Base-by-base conservation (phyloP, 225 moss, liverwort and hornwort species). In the Ulota crispa region DNA sequence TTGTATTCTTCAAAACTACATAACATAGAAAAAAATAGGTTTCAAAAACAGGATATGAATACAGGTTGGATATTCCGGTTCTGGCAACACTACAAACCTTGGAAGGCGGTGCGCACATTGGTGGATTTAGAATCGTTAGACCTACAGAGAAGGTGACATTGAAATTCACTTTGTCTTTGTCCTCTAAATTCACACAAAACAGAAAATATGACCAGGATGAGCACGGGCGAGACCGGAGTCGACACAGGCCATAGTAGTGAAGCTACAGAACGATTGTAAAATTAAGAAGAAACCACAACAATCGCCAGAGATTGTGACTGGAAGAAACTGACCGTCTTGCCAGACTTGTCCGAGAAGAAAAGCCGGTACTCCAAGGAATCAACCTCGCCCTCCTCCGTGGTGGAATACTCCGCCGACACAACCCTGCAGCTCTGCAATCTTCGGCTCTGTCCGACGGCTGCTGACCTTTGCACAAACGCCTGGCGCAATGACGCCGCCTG, bases 291-390 rank as follows among this genome's bases (percentile, higher is more conserved):
- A 4, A 56, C 13, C 2, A 24, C 32, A 63, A 30, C 31, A 31
- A 31, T 63, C 63, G 16, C 53, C 20, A n/a, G 36, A 12, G 57
- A 68, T 16, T 56, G 42, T 34, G 55, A 24, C 27, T 39, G 14
- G 9, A 21, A 9, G n/a, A 66, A 36, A 67, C 68, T 57, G 56
- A 78, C 68, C 68, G 78, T 68, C 57, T 78, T 68, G 68, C 68
- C 78, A 16, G n/a, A 62, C 14, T n/a, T 62, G 62, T n/a, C 30
- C 15, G 81, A 56, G 86, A 98, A 95, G 86, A 92, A 98, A 21
- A 98, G 80, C 42, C 98, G 88, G 72, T 88, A 98, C 66, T 98
- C 95, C 60, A 98, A 76, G 41, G 94, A 85, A 73, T 92, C 92
- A 10, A 89, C 64, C 43, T 81, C 80, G 37, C 97, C 97, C 73